Base-by-base conservation (phyloP, 768 basidiomycete genomes). In the Phaeolepiota aurea region DNA sequence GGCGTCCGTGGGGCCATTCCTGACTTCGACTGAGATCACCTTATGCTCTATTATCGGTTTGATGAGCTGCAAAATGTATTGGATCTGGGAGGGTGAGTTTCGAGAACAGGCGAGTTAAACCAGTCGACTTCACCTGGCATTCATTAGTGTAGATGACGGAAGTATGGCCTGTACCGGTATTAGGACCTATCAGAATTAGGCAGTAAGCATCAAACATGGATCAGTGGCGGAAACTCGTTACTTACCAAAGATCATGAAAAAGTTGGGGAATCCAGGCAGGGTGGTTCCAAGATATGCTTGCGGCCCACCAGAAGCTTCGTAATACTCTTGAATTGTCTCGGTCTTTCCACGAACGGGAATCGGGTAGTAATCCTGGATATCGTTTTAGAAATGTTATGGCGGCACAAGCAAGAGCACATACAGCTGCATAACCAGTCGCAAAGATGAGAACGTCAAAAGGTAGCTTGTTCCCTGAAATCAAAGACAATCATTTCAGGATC, bases 211-310 rank as follows among this genome's bases (percentile, higher is more conserved):
- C 15, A 18, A 38, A 14, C 21, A 11, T 13, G 38, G n/a, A n/a
- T n/a, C n/a, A n/a, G 4, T 36, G 19, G 9, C 13, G 15, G n/a
- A n/a, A n/a, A n/a, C n/a, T n/a, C n/a, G 5, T 10, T 20, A 45
- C 54, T 22, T 34, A 65, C 71, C 72, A 16, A 56, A 47, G 3
- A 72, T 38, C 5, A 58, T 53, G 47, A 56, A 71, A 42, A 69
- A 63, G 45, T 73, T 73, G 0, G 72, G 72, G 48, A 74, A 74
- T 9, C 62, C 63, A 20, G 71, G 68, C 3, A 67, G 42, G 3
- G 59, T 55, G 1, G 66, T 69, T 19, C 69, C 71, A 5, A 64
- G 49, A 47, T 72, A 72, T 13, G 70, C 70, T 34, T 59, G 59
- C 7, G 71, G 65, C 0, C 71, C 71, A 0, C 57, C 57, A n/a